Evolutionary conservation across 352 stramenopile species (phyloP).

Genomic region (Elongisporangium prolatum): DNA sequence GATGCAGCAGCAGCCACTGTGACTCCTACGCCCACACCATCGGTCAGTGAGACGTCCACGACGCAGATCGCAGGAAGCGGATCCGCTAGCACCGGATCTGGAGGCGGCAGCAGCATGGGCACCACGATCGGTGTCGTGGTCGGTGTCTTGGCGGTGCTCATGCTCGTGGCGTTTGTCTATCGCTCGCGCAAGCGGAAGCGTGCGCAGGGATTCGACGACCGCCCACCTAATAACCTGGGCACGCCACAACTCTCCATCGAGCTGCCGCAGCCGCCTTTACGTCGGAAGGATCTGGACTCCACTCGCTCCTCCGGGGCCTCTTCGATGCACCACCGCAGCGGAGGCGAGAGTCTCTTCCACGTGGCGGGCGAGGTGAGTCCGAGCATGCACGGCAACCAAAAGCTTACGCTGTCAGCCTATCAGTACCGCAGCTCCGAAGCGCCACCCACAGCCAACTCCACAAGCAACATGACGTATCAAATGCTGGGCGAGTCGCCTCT

Average conservation of each 20-base stretch:
- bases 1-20: not conserved
- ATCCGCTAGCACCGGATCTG: not conserved
- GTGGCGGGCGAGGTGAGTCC: constrained; percentile 32
- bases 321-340: constrained; percentile 13
- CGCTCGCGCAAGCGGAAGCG: constrained; percentile 9
- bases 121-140: constrained; percentile 24
- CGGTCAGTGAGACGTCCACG: constrained; percentile 8
- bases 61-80: not conserved
- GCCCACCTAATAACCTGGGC: constrained; percentile 16
- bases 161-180: constrained; percentile 20
- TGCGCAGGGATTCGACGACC: constrained; percentile 8
- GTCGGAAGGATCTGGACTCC: constrained; percentile 14
- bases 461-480: too few relatives aligned
- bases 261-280: constrained; percentile 13
- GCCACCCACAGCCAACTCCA: too few relatives aligned
- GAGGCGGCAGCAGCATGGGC: constrained; percentile 1
- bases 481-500: too few relatives aligned
- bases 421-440: constrained; percentile 22
- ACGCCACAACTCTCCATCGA: constrained; percentile 41
- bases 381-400: constrained; percentile 17
- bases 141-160: constrained; percentile 21
- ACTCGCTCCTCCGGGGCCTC: constrained; percentile 14
- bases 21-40: not conserved
- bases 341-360: constrained; percentile 32
- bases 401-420: constrained; percentile 27